phyloP scores from a whole-genome alignment of 2,329 filamentous ascomycete genomes.

The Colletotrichum spaethianum region DNA sequence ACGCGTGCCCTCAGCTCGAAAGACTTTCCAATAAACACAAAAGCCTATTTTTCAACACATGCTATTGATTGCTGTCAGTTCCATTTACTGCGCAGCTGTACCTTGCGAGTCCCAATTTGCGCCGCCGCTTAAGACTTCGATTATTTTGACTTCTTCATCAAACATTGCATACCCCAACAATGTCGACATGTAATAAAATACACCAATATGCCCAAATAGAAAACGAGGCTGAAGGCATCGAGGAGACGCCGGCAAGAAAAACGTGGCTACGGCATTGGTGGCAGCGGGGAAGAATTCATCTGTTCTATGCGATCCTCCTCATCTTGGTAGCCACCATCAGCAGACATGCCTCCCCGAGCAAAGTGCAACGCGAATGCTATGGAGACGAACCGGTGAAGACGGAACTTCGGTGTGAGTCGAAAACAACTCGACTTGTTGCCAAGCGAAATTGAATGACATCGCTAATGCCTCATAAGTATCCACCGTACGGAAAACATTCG shows the following conservation, averaged over 20 bases:
- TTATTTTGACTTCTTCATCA: too few relatives aligned
- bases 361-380: background rate
- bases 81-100: too few relatives aligned
- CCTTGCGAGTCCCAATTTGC: background rate
- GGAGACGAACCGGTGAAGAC: conserved; percentile 6
- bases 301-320: conserved; percentile 11
- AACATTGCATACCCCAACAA: background rate
- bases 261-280: background rate
- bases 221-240: background rate
- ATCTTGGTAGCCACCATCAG: conserved; percentile 2
- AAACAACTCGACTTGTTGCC: background rate
- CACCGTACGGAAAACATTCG: background rate
- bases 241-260: background rate
- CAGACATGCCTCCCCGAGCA: background rate
- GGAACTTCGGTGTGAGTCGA: background rate
- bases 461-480: background rate
- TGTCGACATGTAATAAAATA: background rate
- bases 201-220: conserved; percentile 5
- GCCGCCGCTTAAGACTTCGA: background rate
- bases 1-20: background rate
- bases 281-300: background rate
- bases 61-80: too few relatives aligned
- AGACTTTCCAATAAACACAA: background rate
- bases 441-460: too few relatives aligned
- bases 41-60: too few relatives aligned